Base-by-base conservation (phyloP, 2,329 filamentous ascomycete species). In the Hypoxylon sp. region DNA sequence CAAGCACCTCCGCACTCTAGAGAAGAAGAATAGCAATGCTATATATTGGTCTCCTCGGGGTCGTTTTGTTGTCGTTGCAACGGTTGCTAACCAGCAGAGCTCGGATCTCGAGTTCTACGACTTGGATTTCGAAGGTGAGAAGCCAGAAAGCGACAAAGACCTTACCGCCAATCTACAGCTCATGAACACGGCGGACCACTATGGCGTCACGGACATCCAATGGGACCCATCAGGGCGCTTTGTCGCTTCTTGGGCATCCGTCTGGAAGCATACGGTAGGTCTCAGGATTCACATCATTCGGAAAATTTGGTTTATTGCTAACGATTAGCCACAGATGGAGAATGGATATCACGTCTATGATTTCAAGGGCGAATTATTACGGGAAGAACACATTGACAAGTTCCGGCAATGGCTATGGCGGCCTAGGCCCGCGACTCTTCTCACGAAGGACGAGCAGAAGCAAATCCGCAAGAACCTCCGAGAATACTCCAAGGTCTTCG, bases 11-110 rank as follows among this genome's bases (percentile, higher is more conserved):
- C 90, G 94, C 70, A 98, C 94, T 7, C 86, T 97, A 61, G 96
- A 99, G 76, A 98, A 98, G 90, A 98, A 98, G 90, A 98, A 97
- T 83, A 97, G 92, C 88, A 99, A 99, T 78, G 94, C 93, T 72
- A 99, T 99, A 78, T 98, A 98, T 89, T 99, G 96, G 96, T 97
- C 94, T 19, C 96, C 96, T 23, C 93, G 91, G 80, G 96, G 96
- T 59, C 91, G 96, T 52, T 99, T 99, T 77, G 95, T 98, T 38
- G 91, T 98, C 50, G 90, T 99, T 60, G 96, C 94, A 59, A 97
- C 96, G 10, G 93, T 99, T 58, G 90, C 93, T 81, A 98, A 94
- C 76, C 91, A 94, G 79, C 93, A 97, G 81, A 95, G 91, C 82
- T 97, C 93, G 71, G 96, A 99, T 71, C 89, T 99, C 66, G 96